Percentiles rank a stretch among this genome's conserved stretches.
Conservation (phyloP, 768 basidiomycete species). For the Artomyces pyxidatus region DNA sequence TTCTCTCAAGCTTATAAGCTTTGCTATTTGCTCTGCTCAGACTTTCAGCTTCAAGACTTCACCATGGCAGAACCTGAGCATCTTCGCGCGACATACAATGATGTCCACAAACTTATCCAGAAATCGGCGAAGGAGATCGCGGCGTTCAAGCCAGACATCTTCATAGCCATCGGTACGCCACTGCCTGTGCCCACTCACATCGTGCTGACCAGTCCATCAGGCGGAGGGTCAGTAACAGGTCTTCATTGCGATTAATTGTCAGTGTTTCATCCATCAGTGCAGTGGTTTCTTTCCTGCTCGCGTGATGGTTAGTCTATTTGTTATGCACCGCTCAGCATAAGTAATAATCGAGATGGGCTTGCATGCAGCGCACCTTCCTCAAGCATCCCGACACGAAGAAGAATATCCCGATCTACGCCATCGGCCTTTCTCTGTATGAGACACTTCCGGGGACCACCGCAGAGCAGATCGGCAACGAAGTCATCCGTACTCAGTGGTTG, state of each 20-base stretch:
- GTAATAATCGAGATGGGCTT: too few relatives aligned
- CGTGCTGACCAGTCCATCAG: constrained; percentile 28
- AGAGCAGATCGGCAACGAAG: constrained; percentile 73
- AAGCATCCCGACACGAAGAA: constrained; percentile 60
- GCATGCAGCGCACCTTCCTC: constrained; percentile 69
- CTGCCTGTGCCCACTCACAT: background rate
- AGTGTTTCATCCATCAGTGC: constrained; percentile 16
- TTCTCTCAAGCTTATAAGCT: too few relatives aligned
- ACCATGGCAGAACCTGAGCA: constrained; percentile 42
- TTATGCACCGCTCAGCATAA: too few relatives aligned
- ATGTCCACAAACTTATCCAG: constrained; percentile 85
- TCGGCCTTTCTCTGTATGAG: constrained; percentile 94
- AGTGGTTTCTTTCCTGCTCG: constrained; percentile 96
- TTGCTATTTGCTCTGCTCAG: too few relatives aligned
- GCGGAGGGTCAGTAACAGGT: constrained; percentile 64
- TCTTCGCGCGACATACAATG: constrained; percentile 77
- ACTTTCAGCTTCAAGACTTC: too few relatives aligned
- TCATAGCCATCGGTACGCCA: constrained; percentile 70
- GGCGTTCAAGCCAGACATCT: constrained; percentile 79
- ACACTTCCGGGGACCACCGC: constrained; percentile 66
- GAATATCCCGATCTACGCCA: constrained; percentile 90
- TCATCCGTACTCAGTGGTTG: constrained; percentile 97
- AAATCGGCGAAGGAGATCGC: constrained; percentile 53
- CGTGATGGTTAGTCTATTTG: constrained; percentile 62
- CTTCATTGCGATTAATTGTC: constrained; percentile 8